A percentile compares a stretch with the other conserved stretches of the same genome.
phyloP scores from a whole-genome alignment of 176 grass and related monocot species.

The Aegilops tauschii region DNA sequence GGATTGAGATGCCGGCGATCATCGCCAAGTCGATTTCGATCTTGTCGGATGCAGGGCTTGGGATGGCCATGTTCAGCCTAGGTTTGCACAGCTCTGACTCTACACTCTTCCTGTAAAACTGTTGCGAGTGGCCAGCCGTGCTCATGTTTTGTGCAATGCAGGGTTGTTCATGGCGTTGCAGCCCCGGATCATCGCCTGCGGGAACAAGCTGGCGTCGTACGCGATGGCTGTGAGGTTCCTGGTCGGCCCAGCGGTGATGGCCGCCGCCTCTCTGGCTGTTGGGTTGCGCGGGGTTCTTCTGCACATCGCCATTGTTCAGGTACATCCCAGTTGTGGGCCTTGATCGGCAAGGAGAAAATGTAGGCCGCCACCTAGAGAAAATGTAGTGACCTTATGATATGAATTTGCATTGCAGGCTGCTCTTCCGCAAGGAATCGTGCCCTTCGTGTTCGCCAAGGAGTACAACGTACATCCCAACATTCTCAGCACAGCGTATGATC shows the following conservation, averaged over 20 bases:
- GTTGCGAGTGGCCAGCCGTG: background rate
- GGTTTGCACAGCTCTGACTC: slow-evolving; percentile 29
- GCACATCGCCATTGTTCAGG: slow-evolving; percentile 91
- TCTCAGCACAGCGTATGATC: slow-evolving; percentile 75
- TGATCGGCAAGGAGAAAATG: too few species aligned
- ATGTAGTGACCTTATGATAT: too few species aligned
- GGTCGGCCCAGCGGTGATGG: slow-evolving; percentile 62
- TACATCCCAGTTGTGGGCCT: background rate
- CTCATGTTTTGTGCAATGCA: slow-evolving; percentile 11
- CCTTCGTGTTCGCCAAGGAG: slow-evolving; percentile 92
- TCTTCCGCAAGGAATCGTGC: slow-evolving; percentile 86
- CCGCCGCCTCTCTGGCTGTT: slow-evolving; percentile 53
- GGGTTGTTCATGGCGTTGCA: slow-evolving; percentile 95
- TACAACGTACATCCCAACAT: slow-evolving; percentile 86
- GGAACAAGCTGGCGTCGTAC: slow-evolving; percentile 64
- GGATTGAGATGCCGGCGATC: slow-evolving; percentile 86
- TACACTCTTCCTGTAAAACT: background rate
- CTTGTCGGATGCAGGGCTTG: slow-evolving; percentile 84
- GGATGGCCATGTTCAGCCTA: slow-evolving; percentile 98
- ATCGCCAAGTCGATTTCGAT: slow-evolving; percentile 75
- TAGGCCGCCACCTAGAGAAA: too few species aligned
- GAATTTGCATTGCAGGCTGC: slow-evolving; percentile 48
- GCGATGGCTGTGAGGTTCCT: slow-evolving; percentile 85
- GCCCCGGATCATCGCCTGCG: slow-evolving; percentile 81
- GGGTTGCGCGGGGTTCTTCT: slow-evolving; percentile 71